These are phyloP conservation scores for Pseudogymnoascus pannorum DNA, from an alignment of 2,329 filamentous ascomycete species.

Conservation along the genomic window DNA sequence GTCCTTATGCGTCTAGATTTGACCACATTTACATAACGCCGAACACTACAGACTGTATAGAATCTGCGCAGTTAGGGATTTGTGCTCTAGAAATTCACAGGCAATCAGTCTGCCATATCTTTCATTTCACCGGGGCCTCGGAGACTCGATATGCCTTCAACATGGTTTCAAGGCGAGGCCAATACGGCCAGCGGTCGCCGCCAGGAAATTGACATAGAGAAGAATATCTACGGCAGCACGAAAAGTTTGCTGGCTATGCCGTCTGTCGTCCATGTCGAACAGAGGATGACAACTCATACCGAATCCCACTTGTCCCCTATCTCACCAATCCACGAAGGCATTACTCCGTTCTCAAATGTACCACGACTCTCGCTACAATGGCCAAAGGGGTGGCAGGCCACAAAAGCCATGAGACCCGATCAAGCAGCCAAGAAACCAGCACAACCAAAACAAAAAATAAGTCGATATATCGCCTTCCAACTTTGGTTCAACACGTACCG, in stretches of 20 bases:
- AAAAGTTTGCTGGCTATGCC: constrained; percentile 21
- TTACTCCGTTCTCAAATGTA: constrained; percentile 26
- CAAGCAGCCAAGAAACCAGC: constrained; percentile 11
- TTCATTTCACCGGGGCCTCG: constrained; percentile 5
- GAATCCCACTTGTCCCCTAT: constrained; percentile 20
- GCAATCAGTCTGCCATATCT: background rate
- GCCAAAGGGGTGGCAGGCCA: constrained; percentile 14
- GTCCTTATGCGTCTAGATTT: background rate
- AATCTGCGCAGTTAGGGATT: background rate
- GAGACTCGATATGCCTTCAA: constrained; percentile 19
- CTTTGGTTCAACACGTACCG: constrained; percentile 37
- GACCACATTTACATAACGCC: background rate
- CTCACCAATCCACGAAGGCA: constrained; percentile 30
- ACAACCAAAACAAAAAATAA: constrained; percentile 20
- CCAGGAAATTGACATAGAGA: constrained; percentile 29
- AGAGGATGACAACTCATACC: constrained; percentile 20
- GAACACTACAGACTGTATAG: background rate
- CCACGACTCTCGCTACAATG: constrained; percentile 24
- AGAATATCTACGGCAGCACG: constrained; percentile 29
- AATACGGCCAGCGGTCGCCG: constrained; percentile 10
- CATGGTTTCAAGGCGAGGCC: constrained; percentile 18
- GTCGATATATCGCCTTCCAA: constrained; percentile 30
- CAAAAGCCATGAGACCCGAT: constrained; percentile 5
- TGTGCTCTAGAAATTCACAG: background rate
- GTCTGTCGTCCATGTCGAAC: constrained; percentile 18